A percentile compares a stretch with the other conserved stretches of the same genome.
phyloP scores from a whole-genome alignment of 2,329 filamentous ascomycete species.

The Colletotrichum aenigma region DNA sequence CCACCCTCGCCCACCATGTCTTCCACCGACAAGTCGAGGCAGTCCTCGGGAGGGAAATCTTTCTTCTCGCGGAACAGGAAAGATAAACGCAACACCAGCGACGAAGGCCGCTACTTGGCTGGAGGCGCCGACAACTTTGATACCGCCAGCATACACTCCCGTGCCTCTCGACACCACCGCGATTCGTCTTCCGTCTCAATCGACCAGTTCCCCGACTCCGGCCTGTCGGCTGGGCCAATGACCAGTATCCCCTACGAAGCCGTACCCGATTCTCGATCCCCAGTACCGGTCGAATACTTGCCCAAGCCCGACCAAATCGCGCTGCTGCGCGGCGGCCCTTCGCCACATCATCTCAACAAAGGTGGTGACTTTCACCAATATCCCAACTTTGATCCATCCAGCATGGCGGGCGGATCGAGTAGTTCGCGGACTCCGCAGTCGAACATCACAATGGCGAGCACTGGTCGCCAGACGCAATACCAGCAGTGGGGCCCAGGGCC shows the following conservation, averaged over 20 bases:
- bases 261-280: conserved; percentile 69
- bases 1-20: conserved; percentile 48
- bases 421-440: conserved; percentile 58
- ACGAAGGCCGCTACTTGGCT: conserved; percentile 59
- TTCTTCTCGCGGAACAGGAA: conserved; percentile 92
- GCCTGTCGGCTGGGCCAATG: conserved; percentile 79
- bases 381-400: conserved; percentile 69
- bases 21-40: conserved; percentile 77
- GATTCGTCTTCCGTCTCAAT: conserved; percentile 75
- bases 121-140: conserved; percentile 62
- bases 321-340: conserved; percentile 67
- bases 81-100: conserved; percentile 65
- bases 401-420: conserved; percentile 55
- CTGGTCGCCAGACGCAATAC: conserved; percentile 73
- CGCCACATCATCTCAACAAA: conserved; percentile 85
- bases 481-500: conserved; percentile 74
- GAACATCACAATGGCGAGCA: conserved; percentile 74
- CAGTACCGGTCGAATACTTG: conserved; percentile 75
- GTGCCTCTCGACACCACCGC: conserved; percentile 78
- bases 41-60: conserved; percentile 76
- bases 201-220: conserved; percentile 69
- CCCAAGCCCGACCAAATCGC: conserved; percentile 69
- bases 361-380: conserved; percentile 88
- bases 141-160: conserved; percentile 66
- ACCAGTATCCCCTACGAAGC: conserved; percentile 88